Percentiles rank a stretch among this genome's conserved stretches.
phyloP scores from a whole-genome alignment of 2,329 filamentous ascomycete species.

The Mycosphaerelloides madeirae region DNA sequence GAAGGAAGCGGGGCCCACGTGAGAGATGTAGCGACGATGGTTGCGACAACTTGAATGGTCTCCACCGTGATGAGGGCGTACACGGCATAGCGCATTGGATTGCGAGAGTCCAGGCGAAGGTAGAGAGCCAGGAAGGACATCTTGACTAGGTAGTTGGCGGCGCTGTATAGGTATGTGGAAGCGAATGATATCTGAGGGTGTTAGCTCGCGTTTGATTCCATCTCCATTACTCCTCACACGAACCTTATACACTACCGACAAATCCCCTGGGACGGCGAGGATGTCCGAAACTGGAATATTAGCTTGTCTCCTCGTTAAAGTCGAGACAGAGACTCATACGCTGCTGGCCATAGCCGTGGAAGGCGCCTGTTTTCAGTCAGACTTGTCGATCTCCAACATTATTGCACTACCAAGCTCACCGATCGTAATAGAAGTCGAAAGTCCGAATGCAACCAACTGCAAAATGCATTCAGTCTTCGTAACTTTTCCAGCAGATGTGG shows the following conservation, averaged over 20 bases:
- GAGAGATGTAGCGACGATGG: constrained; percentile 6
- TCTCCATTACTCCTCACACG: too few relatives aligned
- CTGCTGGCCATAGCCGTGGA: constrained; percentile 13
- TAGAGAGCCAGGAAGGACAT: constrained; percentile 13
- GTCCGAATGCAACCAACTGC: too few relatives aligned
- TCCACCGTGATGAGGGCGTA: constrained; percentile 9
- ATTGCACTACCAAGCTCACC: too few relatives aligned
- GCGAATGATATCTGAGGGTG: constrained; percentile 9
- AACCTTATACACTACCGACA: not conserved
- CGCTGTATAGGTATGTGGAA: constrained; percentile 7
- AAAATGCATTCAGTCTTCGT: too few relatives aligned
- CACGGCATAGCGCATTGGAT: constrained; percentile 12
- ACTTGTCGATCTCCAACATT: too few relatives aligned
- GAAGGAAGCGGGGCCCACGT: constrained; percentile 6
- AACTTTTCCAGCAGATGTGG: too few relatives aligned
- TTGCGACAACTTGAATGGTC: constrained; percentile 3
- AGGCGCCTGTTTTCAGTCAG: constrained; percentile 9
- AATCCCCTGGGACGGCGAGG: not conserved
- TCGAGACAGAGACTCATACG: too few relatives aligned
- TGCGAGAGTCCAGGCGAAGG: constrained; percentile 12
- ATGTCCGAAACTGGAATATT: too few relatives aligned
- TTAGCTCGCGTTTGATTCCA: too few relatives aligned
- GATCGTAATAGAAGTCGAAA: too few relatives aligned
- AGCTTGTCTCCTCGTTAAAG: too few relatives aligned
- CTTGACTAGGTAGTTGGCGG: constrained; percentile 11